A percentile compares a stretch with the other conserved stretches of the same genome.
phyloP scores from a whole-genome alignment of 1,284 basidiomycete genomes.

The Boletus smithii region DNA sequence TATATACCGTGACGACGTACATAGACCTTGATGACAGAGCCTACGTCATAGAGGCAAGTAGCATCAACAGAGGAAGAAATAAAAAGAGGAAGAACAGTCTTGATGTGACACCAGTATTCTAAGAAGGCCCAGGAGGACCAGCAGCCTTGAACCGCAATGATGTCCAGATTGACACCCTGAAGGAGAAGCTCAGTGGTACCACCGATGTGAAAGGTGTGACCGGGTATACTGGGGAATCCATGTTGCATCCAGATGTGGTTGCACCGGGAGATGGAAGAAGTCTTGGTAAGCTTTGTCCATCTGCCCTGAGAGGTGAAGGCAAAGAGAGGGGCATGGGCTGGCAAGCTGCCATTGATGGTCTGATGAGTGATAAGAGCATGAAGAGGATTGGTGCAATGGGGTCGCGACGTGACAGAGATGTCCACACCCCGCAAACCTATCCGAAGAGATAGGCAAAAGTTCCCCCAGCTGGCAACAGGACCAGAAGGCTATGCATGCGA shows the following conservation, averaged over 20 bases:
- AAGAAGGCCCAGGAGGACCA: conserved; percentile 8
- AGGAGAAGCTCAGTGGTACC: conserved; percentile 5
- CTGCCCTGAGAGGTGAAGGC: background rate
- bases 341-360: conserved; percentile 6
- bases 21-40: background rate
- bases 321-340: background rate
- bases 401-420: conserved; percentile 8
- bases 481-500: conserved; percentile 19
- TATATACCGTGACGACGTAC: too few species aligned
- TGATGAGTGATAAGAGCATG: conserved; percentile 6
- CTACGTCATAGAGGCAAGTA: background rate
- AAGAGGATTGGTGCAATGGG: conserved; percentile 9
- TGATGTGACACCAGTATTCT: background rate
- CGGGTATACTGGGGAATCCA: background rate
- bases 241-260: conserved; percentile 6
- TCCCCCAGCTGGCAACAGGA: conserved; percentile 9
- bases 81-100: background rate
- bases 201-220: conserved; percentile 8
- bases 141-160: background rate
- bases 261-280: conserved; percentile 1
- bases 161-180: background rate
- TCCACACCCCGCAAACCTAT: conserved; percentile 9
- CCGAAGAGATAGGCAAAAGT: background rate
- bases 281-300: conserved; percentile 3
- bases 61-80: background rate